Evolutionary conservation across 495 filamentous ascomycete species (phyloP), one percentile per base, ranked within the genome.

Genomic region (Alectoria sarmentosa): DNA sequence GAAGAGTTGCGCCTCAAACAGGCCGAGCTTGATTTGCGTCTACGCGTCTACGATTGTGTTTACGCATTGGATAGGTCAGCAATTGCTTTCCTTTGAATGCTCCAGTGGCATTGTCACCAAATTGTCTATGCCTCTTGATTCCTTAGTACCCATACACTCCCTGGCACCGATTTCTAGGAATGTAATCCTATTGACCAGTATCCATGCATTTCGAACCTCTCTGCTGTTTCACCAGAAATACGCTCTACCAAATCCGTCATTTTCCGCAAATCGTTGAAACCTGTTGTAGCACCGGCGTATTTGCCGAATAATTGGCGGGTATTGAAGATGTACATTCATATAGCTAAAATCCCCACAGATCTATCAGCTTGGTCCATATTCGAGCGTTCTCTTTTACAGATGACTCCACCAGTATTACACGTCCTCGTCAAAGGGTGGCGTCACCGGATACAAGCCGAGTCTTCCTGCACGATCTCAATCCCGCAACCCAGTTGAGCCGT

Each of bases 361-460:
- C 87, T 8, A 90, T 90, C 39, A 91, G 89, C 65, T 84, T 92
- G 76, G 88, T 90, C 21, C 82, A 91, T 59, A 85, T 86, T 37
- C 81, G 90, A 48, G 85, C 89, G 0, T 96, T 96, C 73, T 95
- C 93, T 7, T 94, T 98, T 72, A 91, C 90, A 1, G 93, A 98
- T 72, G 90, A 89, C 46, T 88, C 91, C n/a, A 82, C 87, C 3
- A 85, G 87, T 66, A 90, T 95, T 44, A 80, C 76, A 14, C 76
- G 89, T 66, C 83, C 83, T 14, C 73, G 75, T 23, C 67, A 71
- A 38, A 66, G 62, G 15, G 65, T 71, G 41, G 62, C 30, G 32
- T 70, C 74, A 5, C 72, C 72, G 49, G 70, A 65, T 69, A 78
- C 62, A 55, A 74, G 72, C 66, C 41, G 78, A 72, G 77, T 75